Evolutionary conservation across 1,284 basidiomycete species (phyloP).

Genomic region (Pisolithus thermaeus): DNA sequence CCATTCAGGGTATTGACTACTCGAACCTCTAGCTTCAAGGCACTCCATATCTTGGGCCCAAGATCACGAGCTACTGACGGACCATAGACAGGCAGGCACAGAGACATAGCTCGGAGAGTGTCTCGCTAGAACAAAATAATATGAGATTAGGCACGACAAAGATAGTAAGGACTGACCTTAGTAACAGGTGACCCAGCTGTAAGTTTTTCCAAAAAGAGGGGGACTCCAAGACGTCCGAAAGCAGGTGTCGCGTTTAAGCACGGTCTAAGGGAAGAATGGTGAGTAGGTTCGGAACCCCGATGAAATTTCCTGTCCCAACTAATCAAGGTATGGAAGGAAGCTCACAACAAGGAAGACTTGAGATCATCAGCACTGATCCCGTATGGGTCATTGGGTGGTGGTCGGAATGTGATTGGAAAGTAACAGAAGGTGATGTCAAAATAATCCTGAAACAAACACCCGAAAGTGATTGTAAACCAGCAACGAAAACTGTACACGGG

Average conservation of each 20-base stretch:
- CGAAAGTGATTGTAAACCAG: too few species aligned
- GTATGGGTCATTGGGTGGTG: conserved; percentile 92
- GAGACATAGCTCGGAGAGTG: conserved; percentile 68
- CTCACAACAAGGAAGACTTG: conserved; percentile 64
- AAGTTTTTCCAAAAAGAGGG: conserved; percentile 91
- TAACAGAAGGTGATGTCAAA: conserved; percentile 98
- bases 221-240: conserved; percentile 83
- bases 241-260: conserved; percentile 77
- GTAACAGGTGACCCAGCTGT: conserved; percentile 76
- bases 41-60: conserved; percentile 79
- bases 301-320: neutral
- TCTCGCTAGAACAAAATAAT: conserved; percentile 55
- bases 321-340: conserved; percentile 3
- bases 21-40: conserved; percentile 78
- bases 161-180: conserved; percentile 52
- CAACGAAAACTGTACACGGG: neutral
- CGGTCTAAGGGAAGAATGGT: conserved; percentile 22
- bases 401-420: conserved; percentile 96
- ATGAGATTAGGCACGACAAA: neutral
- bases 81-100: conserved; percentile 83
- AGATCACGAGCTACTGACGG: conserved; percentile 51
- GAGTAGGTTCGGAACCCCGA: neutral
- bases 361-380: conserved; percentile 90
- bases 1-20: conserved; percentile 1
- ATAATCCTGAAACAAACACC: conserved; percentile 53